phyloP scores from a whole-genome alignment of 257 asterid species.

The Salvia miltiorrhiza region DNA sequence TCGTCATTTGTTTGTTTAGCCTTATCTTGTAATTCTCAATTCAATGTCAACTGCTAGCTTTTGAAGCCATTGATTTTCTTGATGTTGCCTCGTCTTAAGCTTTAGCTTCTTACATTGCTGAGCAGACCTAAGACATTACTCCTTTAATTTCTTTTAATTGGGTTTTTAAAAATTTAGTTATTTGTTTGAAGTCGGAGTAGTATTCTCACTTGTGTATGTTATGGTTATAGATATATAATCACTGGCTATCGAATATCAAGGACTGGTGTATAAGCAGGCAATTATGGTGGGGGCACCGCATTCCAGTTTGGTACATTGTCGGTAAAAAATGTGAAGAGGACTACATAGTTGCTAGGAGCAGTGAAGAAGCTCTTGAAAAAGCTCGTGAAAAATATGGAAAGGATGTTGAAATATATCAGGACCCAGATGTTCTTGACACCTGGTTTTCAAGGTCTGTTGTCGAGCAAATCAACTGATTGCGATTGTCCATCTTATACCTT shows the following conservation, averaged over 20 bases:
- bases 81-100: conserved; percentile 8
- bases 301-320: conserved; percentile 93
- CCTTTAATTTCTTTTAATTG: background rate
- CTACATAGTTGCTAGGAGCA: conserved; percentile 83
- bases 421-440: conserved; percentile 97
- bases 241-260: conserved; percentile 94
- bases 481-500: background rate
- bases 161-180: background rate
- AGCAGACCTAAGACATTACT: background rate
- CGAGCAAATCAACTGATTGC: conserved; percentile 4
- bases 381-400: conserved; percentile 80
- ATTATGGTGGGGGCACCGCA: conserved; percentile 99
- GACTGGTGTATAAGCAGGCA: conserved; percentile 99
- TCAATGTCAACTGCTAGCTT: background rate
- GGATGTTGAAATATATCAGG: conserved; percentile 81
- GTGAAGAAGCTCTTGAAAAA: conserved; percentile 76
- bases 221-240: conserved; percentile 74
- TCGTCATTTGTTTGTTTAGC: conserved; percentile 16
- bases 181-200: conserved; percentile 1
- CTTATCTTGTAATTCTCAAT: conserved; percentile 11
- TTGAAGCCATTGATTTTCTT: conserved; percentile 9
- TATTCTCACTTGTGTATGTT: conserved; percentile 30
- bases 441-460: conserved; percentile 92
- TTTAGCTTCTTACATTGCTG: conserved; percentile 13
- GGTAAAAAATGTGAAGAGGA: conserved; percentile 88